Evolutionary conservation across 352 stramenopile species (phyloP).

Genomic region (Pythium grandisporangium): DNA sequence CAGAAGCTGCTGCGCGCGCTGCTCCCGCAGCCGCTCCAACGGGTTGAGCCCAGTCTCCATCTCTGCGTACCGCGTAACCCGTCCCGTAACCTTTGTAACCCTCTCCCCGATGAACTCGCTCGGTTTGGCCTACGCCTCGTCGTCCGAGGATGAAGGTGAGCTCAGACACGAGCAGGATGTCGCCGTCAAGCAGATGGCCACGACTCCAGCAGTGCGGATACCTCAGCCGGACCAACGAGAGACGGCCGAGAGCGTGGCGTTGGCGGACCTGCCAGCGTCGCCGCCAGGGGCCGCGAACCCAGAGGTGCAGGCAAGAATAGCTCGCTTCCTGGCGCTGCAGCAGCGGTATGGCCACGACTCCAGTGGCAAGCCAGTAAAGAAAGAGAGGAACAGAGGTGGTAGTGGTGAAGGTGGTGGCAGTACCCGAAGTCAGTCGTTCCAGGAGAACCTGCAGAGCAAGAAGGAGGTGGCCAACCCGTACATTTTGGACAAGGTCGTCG

Average conservation of each 20-base stretch:
- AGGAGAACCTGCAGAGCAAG: constrained; percentile 61
- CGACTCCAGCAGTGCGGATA: too few species aligned
- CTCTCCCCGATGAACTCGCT: constrained; percentile 26
- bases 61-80: too few species aligned
- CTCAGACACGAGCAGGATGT: too few species aligned
- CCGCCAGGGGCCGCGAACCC: constrained; percentile 13
- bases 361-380: constrained; percentile 1
- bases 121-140: constrained; percentile 20
- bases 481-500: constrained; percentile 81
- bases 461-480: constrained; percentile 84
- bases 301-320: constrained; percentile 51
- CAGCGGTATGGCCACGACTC: constrained; percentile 8
- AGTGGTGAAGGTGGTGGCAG: too few species aligned
- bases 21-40: constrained; percentile 56
- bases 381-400: too few species aligned
- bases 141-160: constrained; percentile 25
- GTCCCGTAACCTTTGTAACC: too few species aligned
- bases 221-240: too few species aligned
- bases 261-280: constrained; percentile 25
- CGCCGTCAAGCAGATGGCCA: too few species aligned
- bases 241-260: too few species aligned
- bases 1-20: constrained; percentile 49
- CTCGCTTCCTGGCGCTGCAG: constrained; percentile 40
- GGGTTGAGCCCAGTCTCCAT: constrained; percentile 15
- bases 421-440: constrained; percentile 28